Percentiles rank a stretch among this genome's conserved stretches.
These are phyloP conservation scores for Podospora didyma DNA, from an alignment of 495 filamentous ascomycete species.

Conservation along the genomic window DNA sequence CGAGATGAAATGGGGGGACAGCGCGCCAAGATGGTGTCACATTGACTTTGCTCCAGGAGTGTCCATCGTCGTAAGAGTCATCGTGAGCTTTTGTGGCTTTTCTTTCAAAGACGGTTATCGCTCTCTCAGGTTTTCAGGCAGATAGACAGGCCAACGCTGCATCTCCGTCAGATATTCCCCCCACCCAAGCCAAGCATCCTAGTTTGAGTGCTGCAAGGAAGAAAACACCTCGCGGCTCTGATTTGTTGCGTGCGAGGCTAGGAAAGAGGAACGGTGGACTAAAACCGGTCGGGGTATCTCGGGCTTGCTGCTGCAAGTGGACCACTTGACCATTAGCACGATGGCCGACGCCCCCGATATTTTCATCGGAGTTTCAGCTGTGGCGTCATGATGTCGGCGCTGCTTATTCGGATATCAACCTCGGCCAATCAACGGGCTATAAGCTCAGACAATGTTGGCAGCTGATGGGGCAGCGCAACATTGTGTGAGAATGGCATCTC, in stretches of 20 bases:
- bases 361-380: constrained; percentile 33
- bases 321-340: not conserved
- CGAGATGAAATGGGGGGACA: not conserved
- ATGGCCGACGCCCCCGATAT: too few relatives aligned
- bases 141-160: not conserved
- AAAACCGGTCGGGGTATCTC: not conserved
- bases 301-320: not conserved
- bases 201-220: not conserved
- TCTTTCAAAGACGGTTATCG: not conserved
- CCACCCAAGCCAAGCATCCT: not conserved
- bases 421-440: constrained; percentile 25
- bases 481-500: not conserved
- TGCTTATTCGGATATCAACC: constrained; percentile 18
- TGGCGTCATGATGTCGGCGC: constrained; percentile 32
- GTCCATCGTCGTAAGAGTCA: too few relatives aligned
- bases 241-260: constrained; percentile 12
- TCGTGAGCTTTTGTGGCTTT: not conserved
- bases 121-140: not conserved
- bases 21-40: not conserved
- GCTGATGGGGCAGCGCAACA: constrained; percentile 8
- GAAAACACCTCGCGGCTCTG: constrained; percentile 7
- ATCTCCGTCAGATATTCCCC: not conserved
- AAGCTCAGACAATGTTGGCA: constrained; percentile 13
- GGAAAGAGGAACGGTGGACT: not conserved
- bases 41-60: too few relatives aligned